Base-by-base conservation (phyloP, 2,329 filamentous ascomycete genomes). In the Sclerotinia sclerotiorum region DNA sequence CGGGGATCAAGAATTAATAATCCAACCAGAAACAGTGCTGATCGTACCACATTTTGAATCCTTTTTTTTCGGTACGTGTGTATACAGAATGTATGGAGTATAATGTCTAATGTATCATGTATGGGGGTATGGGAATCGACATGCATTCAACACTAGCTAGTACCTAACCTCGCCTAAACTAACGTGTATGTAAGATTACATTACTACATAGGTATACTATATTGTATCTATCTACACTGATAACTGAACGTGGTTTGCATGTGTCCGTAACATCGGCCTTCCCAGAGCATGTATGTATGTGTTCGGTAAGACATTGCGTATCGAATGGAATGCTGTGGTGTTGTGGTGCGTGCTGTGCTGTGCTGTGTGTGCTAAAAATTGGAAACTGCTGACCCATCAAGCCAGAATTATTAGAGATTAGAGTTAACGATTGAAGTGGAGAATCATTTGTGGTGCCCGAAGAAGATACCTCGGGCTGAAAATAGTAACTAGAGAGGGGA, bases 341-440 rank as follows among this genome's bases (percentile, higher is more conserved):
- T 35, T 35, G 35, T 35, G 35, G 7, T 35, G 35, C 32, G 4
- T 6, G 32, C 32, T 32, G 32, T 32, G 32, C 3, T 32, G 32
- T 32, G 32, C 35, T 35, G 35, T 35, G 32, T 62, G 29, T 56
- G 11, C 29, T 56, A 21, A n/a, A 62, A 21, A 51, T 11, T 24
- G 17, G 29, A 62, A 62, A 62, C 46, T 39, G 58, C 44, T 62
- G 58, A 62, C 46, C 60, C 51, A 62, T 19, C 5, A 24, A 51
- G 48, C 2, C 58, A 49, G 44, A 61, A 49, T 61, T 11, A 13
- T 49, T 39, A 39, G 39, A 39, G 39, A 39, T 39, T 13, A 48
- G 44, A 32, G 49, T 62, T 51, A 32, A 39, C 13, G 57, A 48
- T 62, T 35, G 60, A 51, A 63, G 60, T 49, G 21, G 27, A 32